These are phyloP conservation scores for Paramecium biaurelia DNA, from an alignment of 73 alveolate genomes.

Conservation along the genomic window DNA sequence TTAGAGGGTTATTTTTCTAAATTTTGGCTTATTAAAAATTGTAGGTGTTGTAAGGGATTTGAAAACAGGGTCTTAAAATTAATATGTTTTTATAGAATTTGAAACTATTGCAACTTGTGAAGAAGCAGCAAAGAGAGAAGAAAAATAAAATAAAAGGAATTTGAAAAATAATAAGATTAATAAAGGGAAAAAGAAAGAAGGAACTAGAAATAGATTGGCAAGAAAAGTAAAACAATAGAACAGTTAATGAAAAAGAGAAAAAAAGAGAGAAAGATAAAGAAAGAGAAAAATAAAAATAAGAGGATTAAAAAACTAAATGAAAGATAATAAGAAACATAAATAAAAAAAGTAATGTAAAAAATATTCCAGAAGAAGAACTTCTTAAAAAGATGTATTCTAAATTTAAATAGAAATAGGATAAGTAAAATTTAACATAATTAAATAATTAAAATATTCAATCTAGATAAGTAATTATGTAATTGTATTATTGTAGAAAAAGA, in stretches of 20 bases:
- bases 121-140: no score
- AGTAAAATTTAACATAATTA: background rate
- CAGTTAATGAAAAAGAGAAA: no score
- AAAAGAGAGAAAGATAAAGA: background rate
- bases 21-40: slow-evolving; percentile 94
- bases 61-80: slow-evolving; percentile 97
- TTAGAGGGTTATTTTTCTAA: slow-evolving; percentile 81
- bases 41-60: slow-evolving; percentile 98
- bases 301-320: no score
- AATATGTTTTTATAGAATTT: slow-evolving; percentile 98
- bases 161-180: background rate
- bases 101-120: slow-evolving; percentile 95
- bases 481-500: background rate
- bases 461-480: no score
- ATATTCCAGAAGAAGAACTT: background rate
- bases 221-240: no score
- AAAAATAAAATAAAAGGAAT: no score
- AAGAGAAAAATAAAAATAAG: background rate
- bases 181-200: background rate
- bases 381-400: no score
- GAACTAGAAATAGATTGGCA: background rate
- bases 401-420: background rate
- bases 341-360: no score
- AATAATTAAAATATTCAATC: no score
- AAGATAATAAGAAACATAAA: no score